Evolutionary conservation across 768 basidiomycete genomes (phyloP).

Genomic region (Lentinula boryana): DNA sequence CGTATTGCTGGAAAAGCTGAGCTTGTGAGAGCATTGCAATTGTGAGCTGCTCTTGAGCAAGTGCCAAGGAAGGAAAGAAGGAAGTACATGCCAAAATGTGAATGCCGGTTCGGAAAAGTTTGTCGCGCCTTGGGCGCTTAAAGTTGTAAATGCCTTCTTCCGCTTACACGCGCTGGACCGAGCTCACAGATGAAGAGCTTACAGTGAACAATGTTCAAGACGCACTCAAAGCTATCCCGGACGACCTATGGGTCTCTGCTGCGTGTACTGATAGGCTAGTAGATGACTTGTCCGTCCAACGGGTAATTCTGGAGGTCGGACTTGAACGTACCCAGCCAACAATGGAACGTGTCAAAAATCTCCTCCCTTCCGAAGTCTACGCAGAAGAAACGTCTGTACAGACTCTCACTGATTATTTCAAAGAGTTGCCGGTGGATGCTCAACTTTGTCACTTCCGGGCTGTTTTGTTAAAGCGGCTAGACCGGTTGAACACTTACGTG

Average conservation of each 20-base stretch:
- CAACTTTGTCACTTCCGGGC: conserved; percentile 60
- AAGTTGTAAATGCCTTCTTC: conserved; percentile 28
- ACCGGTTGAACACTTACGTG: conserved; percentile 67
- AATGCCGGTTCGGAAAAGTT: not conserved
- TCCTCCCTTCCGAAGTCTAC: conserved; percentile 18
- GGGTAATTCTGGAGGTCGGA: conserved; percentile 55
- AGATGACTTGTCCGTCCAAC: conserved; percentile 50
- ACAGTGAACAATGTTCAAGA: conserved; percentile 41
- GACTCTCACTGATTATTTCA: conserved; percentile 49
- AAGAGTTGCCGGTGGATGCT: conserved; percentile 50
- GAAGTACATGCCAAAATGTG: not conserved
- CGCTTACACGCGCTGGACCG: conserved; percentile 46
- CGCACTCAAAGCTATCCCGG: conserved; percentile 42
- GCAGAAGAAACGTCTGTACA: conserved; percentile 14
- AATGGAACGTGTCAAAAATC: conserved; percentile 38
- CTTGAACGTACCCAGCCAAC: conserved; percentile 51
- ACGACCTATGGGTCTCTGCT: conserved; percentile 76
- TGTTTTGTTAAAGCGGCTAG: conserved; percentile 61
- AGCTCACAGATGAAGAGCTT: conserved; percentile 51
- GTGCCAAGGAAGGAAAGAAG: not conserved
- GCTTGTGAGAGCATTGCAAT: not conserved
- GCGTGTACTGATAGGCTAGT: conserved; percentile 66
- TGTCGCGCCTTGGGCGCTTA: not conserved
- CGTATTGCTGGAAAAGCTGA: not conserved
- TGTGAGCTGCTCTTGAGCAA: too few species aligned